Conservation (phyloP, 192 early-diverging fungal genomes). For the Coemansia sp. region DNA sequence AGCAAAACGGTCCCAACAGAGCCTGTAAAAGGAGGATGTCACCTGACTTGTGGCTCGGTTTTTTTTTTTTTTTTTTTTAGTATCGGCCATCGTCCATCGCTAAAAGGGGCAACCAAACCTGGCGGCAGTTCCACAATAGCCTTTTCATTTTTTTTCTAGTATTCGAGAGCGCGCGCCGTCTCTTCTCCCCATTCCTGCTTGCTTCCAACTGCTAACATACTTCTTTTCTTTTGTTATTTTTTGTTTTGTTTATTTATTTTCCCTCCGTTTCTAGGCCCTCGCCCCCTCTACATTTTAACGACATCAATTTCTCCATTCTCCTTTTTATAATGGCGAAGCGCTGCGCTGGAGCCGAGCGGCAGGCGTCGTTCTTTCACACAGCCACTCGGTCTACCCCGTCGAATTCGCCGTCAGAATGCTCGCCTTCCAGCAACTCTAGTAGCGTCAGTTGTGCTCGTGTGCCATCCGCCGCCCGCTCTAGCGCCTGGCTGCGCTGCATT, state of each 20-base stretch:
- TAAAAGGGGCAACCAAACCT: neutral
- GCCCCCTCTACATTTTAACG: constrained; percentile 1
- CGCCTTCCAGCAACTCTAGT: neutral
- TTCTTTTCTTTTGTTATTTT: neutral
- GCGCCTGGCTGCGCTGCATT: constrained; percentile 23
- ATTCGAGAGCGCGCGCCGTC: neutral
- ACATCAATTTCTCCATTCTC: constrained; percentile 3
- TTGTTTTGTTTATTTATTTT: constrained; percentile 14
- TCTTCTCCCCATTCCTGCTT: constrained; percentile 2
- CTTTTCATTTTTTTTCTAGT: neutral
- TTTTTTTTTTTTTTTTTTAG: neutral
- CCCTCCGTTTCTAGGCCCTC: constrained; percentile 1
- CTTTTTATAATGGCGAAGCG: constrained; percentile 8
- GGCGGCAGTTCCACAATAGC: constrained; percentile 5
- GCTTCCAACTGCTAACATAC: neutral
- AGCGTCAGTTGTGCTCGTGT: neutral
- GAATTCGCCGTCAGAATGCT: constrained; percentile 1
- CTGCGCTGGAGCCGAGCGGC: constrained; percentile 2
- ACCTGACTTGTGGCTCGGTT: constrained; percentile 2
- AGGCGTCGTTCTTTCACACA: neutral
- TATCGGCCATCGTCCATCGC: constrained; percentile 6
- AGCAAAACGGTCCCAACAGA: constrained; percentile 4
- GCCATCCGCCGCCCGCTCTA: neutral
- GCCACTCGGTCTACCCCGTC: neutral
- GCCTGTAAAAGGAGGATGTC: neutral